phyloP scores from a whole-genome alignment of 176 grass and related monocot species.

The Juncus inflexus region DNA sequence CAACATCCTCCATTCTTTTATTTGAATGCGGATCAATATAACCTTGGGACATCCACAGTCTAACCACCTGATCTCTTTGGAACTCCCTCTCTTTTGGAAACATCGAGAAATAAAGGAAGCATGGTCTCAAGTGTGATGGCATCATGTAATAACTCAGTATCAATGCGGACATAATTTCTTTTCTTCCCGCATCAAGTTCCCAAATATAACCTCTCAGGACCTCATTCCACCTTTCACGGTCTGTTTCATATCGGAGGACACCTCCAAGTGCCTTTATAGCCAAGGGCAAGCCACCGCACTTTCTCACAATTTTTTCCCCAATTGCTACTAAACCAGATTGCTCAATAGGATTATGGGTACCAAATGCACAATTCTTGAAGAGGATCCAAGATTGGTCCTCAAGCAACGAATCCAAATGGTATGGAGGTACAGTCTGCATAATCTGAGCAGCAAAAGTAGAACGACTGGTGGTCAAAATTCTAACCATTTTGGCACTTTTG shows the following conservation, averaged over 20 bases:
- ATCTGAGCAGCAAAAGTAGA: neutral
- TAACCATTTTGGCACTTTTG: neutral
- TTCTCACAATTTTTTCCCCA: conserved; percentile 7
- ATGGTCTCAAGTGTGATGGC: conserved; percentile 9
- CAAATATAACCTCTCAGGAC: conserved; percentile 17
- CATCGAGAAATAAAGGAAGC: conserved; percentile 24
- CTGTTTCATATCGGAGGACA: neutral
- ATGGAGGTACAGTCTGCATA: neutral
- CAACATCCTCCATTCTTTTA: conserved; percentile 14
- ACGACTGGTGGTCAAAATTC: neutral
- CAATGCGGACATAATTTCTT: conserved; percentile 6
- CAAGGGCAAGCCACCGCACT: conserved; percentile 20
- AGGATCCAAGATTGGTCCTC: conserved; percentile 10
- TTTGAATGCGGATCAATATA: neutral
- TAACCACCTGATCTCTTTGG: neutral
- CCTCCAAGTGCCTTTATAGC: conserved; percentile 22
- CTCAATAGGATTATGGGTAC: neutral
- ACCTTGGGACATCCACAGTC: conserved; percentile 27
- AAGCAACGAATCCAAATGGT: conserved; percentile 10
- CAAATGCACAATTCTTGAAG: conserved; percentile 7
- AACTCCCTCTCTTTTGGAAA: conserved; percentile 6
- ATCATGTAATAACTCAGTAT: conserved; percentile 18
- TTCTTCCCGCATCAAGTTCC: neutral
- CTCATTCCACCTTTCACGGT: conserved; percentile 3
- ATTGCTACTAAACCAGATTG: neutral